Conservation (phyloP, 192 early-diverging fungal genomes). For the Dispira parvispora region DNA sequence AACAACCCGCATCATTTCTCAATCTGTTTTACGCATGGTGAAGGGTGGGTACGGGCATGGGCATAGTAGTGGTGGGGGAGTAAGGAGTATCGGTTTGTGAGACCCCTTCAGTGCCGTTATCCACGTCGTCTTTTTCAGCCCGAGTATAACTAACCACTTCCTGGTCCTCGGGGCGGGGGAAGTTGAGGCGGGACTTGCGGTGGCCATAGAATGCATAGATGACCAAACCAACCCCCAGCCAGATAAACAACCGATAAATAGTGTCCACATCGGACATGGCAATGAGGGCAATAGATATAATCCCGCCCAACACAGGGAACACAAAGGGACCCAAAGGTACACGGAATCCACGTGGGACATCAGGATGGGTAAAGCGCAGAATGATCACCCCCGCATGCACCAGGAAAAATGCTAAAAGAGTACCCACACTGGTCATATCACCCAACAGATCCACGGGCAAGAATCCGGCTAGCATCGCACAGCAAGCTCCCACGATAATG, state of each 20-base stretch:
- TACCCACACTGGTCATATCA: slow-evolving; percentile 74
- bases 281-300: slow-evolving; percentile 42
- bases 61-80: too few species aligned
- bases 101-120: not conserved
- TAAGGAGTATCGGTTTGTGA: too few species aligned
- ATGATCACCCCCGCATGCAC: slow-evolving; percentile 63
- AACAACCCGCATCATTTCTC: too few species aligned
- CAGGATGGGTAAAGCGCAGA: slow-evolving; percentile 54
- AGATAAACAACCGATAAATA: slow-evolving; percentile 56
- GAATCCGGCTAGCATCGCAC: slow-evolving; percentile 46
- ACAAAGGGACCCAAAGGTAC: slow-evolving; percentile 49
- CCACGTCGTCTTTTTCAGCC: slow-evolving; percentile 1
- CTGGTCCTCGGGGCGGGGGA: slow-evolving; percentile 22
- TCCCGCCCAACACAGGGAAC: slow-evolving; percentile 44
- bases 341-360: slow-evolving; percentile 45
- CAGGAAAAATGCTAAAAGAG: slow-evolving; percentile 68
- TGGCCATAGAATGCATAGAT: slow-evolving; percentile 57
- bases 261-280: slow-evolving; percentile 42
- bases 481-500: slow-evolving; percentile 40
- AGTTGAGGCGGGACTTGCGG: slow-evolving; percentile 43
- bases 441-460: slow-evolving; percentile 70
- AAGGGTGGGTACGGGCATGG: too few species aligned
- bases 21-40: too few species aligned
- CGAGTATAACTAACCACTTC: slow-evolving; percentile 10
- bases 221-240: slow-evolving; percentile 61